These are phyloP conservation scores for Penicillium expansum DNA, from an alignment of 2,329 filamentous ascomycete genomes.

Conservation along the genomic window DNA sequence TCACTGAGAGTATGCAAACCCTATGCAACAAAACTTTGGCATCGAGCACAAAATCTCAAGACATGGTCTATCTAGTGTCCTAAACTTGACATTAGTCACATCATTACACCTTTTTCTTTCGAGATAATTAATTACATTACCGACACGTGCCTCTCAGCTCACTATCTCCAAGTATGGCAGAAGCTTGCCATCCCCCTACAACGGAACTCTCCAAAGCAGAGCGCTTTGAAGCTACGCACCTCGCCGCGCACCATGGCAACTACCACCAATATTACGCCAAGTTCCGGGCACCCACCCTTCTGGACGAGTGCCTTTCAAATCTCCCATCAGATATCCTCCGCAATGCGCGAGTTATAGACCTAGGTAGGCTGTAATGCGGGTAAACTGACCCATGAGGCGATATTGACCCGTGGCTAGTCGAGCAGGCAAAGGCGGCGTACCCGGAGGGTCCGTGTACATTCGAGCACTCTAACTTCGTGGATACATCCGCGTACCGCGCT, in stretches of 20 bases:
- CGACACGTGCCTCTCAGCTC: conserved; percentile 7
- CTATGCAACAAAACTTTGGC: too few relatives aligned
- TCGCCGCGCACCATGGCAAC: conserved; percentile 27
- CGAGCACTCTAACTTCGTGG: conserved; percentile 26
- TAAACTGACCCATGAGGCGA: conserved; percentile 25
- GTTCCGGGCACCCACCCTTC: conserved; percentile 24
- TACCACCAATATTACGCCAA: conserved; percentile 28
- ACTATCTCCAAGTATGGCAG: conserved; percentile 19
- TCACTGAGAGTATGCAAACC: too few relatives aligned
- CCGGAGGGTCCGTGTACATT: conserved; percentile 27
- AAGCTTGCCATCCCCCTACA: conserved; percentile 14
- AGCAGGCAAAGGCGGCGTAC: conserved; percentile 25
- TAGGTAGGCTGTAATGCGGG: conserved; percentile 23
- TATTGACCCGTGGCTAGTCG: conserved; percentile 26
- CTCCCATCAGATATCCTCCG: conserved; percentile 24
- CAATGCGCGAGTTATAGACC: conserved; percentile 25
- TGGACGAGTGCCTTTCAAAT: conserved; percentile 26
- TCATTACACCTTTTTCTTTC: conserved; percentile 2
- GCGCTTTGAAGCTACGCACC: conserved; percentile 28
- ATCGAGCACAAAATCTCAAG: too few relatives aligned
- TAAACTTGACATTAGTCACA: conserved; percentile 2
- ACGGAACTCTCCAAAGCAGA: conserved; percentile 25
- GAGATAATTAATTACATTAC: conserved; percentile 9
- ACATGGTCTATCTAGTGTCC: conserved; percentile 8
- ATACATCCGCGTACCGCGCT: conserved; percentile 23